Evolutionary conservation across 169 alveolate genomes (phyloP).

Genomic region (Miamiensis avidus): DNA sequence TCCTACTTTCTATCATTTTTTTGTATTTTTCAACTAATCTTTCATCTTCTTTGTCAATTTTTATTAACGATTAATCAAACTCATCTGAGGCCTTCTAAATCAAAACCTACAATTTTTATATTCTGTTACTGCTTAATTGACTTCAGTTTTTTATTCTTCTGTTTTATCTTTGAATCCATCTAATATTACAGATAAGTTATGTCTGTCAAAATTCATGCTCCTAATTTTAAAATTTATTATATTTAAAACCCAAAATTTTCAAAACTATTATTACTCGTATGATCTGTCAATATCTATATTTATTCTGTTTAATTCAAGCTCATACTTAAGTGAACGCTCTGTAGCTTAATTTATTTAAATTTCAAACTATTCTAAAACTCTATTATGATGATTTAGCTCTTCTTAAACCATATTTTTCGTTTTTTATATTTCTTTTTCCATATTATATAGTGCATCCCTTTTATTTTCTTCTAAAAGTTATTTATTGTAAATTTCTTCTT

Average conservation of each 20-base stretch:
- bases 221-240: no score
- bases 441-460: background rate
- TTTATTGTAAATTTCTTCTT: background rate
- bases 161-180: no score
- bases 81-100: background rate
- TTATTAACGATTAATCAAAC: background rate
- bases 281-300: background rate
- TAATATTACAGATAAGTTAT: no score
- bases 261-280: background rate
- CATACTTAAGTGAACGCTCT: background rate
- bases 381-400: background rate
- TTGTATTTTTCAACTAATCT: no score
- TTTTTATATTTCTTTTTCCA: background rate
- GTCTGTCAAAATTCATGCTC: no score
- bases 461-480: background rate
- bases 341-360: background rate
- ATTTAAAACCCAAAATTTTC: no score
- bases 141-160: no score
- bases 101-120: background rate
- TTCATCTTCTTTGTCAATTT: background rate
- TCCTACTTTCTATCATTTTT: background rate
- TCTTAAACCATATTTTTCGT: background rate
- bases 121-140: background rate
- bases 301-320: background rate
- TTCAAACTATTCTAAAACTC: no score